Evolutionary conservation across 1,284 basidiomycete genomes (phyloP), one percentile per base, ranked within the genome.

Genomic region (Cutaneotrichosporon cutaneum): DNA sequence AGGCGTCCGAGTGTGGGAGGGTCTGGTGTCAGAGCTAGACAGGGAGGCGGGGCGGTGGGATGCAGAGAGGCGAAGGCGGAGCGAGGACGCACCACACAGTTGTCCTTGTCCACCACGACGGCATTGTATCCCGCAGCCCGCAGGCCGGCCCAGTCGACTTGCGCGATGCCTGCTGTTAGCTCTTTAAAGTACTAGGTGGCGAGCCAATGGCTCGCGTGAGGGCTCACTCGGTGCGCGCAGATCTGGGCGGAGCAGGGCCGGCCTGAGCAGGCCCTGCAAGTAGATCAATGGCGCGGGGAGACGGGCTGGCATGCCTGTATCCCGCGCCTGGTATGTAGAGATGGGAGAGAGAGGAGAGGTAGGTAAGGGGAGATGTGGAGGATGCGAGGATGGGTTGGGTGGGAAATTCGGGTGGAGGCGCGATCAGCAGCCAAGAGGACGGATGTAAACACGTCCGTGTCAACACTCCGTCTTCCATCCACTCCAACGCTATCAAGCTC

Each of bases 21-120:
- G 91, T 94, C 91, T 93, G 64, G n/a, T n/a, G n/a, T n/a, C n/a
- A n/a, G n/a, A n/a, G n/a, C n/a, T n/a, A n/a, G n/a, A n/a, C n/a
- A n/a, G n/a, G n/a, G n/a, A n/a, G n/a, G n/a, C n/a, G n/a, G n/a
- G n/a, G n/a, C n/a, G n/a, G n/a, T n/a, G n/a, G n/a, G n/a, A n/a
- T n/a, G n/a, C n/a, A n/a, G n/a, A n/a, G n/a, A n/a, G n/a, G n/a
- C n/a, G n/a, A n/a, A n/a, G n/a, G n/a, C n/a, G n/a, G n/a, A n/a
- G n/a, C n/a, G n/a, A n/a, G n/a, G 16, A 80, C 87, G 39, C 70
- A 92, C 93, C 69, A 98, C 79, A 74, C 95, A 98, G 70, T 99
- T 98, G 77, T 99, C 95, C 81, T 97, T 98, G 85, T 98, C 95
- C 68, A 97, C 89, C 0, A 99, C 88, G 13, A 90, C 89, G 35